Conservation (phyloP, 768 basidiomycete species). For the Phylloporus sp. region DNA sequence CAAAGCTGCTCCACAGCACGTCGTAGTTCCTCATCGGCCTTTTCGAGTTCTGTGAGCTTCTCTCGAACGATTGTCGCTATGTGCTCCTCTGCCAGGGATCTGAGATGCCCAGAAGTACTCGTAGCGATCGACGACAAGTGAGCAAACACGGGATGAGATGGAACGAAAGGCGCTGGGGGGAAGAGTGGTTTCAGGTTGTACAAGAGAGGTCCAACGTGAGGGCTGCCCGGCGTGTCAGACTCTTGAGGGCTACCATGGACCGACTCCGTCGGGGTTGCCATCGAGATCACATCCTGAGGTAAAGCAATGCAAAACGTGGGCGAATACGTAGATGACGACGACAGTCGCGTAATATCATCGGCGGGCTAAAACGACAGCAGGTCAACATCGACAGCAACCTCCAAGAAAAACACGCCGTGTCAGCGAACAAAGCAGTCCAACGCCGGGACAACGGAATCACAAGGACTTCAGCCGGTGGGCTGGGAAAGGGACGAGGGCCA, state of each 20-base stretch:
- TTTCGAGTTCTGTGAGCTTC: constrained; percentile 54
- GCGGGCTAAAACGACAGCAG: constrained; percentile 21
- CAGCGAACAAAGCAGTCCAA: constrained; percentile 7
- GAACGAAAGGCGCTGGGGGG: constrained; percentile 71
- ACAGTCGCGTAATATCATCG: constrained; percentile 20
- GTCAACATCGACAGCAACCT: constrained; percentile 10
- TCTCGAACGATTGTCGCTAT: constrained; percentile 47
- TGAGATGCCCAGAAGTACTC: constrained; percentile 48
- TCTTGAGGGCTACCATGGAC: constrained; percentile 26
- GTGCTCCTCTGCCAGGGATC: constrained; percentile 54
- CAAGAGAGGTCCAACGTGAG: constrained; percentile 37
- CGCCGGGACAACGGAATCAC: neutral
- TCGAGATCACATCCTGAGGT: constrained; percentile 20
- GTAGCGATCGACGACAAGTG: constrained; percentile 58
- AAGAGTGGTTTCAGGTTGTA: constrained; percentile 57
- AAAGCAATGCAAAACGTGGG: constrained; percentile 44
- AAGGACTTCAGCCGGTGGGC: neutral
- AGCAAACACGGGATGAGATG: constrained; percentile 65
- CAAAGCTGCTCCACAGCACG: constrained; percentile 60
- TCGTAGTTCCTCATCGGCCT: constrained; percentile 48
- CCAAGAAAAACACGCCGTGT: constrained; percentile 7
- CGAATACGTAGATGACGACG: constrained; percentile 42
- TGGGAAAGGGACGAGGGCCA: neutral
- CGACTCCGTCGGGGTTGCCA: constrained; percentile 26
- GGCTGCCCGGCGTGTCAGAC: constrained; percentile 17